These are phyloP conservation scores for Chaetoscypha palmicola DNA, from an alignment of 2,329 filamentous ascomycete genomes.

Conservation along the genomic window DNA sequence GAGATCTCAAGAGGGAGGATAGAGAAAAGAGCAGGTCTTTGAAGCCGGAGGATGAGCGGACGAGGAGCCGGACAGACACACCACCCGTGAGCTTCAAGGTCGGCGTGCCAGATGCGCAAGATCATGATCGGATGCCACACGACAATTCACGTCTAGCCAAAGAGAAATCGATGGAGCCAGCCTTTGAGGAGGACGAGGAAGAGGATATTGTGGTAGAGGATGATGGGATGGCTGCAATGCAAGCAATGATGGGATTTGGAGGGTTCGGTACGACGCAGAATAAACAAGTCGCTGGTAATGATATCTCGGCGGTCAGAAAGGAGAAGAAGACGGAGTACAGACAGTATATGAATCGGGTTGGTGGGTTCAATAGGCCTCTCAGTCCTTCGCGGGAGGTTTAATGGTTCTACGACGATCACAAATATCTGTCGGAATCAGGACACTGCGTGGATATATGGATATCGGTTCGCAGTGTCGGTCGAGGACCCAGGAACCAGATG, in stretches of 20 bases:
- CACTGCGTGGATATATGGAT: too few species aligned
- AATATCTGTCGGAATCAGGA: too few species aligned
- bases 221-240: constrained; percentile 66
- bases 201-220: constrained; percentile 51
- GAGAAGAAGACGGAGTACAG: constrained; percentile 93
- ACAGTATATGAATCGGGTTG: constrained; percentile 90
- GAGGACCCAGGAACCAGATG: too few species aligned
- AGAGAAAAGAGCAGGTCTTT: constrained; percentile 10
- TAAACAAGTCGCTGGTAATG: constrained; percentile 82
- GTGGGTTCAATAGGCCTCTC: constrained; percentile 74
- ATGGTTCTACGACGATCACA: background rate
- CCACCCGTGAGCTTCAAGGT: constrained; percentile 31
- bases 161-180: constrained; percentile 8
- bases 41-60: constrained; percentile 15
- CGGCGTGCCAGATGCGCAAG: constrained; percentile 15
- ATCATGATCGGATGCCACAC: constrained; percentile 30
- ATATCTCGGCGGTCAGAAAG: constrained; percentile 74
- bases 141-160: constrained; percentile 20
- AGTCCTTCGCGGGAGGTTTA: constrained; percentile 42
- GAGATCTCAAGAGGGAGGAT: constrained; percentile 12
- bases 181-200: constrained; percentile 41
- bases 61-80: constrained; percentile 20
- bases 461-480: too few species aligned
- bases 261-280: constrained; percentile 82
- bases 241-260: constrained; percentile 83